Conservation (phyloP, 2,329 filamentous ascomycete genomes). For the Dactylellina haptotyla region DNA sequence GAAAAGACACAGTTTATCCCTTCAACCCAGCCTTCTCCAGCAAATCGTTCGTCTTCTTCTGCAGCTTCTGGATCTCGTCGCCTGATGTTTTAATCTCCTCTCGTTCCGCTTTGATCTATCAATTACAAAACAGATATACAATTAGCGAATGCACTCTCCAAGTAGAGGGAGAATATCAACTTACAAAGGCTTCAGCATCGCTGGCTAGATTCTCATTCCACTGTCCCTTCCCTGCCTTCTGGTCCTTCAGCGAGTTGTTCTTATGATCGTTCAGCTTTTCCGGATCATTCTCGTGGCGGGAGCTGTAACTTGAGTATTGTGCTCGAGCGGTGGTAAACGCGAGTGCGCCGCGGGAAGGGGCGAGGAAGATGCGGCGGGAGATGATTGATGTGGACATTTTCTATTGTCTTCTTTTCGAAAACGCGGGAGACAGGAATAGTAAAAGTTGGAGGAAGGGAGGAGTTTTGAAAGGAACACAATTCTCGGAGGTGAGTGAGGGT, state of each 20-base stretch:
- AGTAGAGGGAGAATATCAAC: conserved; percentile 56
- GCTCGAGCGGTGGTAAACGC: neutral
- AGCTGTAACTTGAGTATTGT: conserved; percentile 23
- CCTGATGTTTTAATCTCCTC: conserved; percentile 62
- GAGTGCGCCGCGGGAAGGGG: conserved; percentile 1
- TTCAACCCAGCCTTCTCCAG: conserved; percentile 62
- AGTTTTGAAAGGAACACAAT: too few relatives aligned
- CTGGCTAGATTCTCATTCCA: conserved; percentile 83
- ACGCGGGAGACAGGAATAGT: too few relatives aligned
- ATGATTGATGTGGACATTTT: conserved; percentile 1
- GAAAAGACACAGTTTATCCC: conserved; percentile 7
- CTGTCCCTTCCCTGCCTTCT: conserved; percentile 71
- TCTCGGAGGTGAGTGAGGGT: too few relatives aligned
- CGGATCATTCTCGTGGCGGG: conserved; percentile 67
- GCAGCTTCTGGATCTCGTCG: conserved; percentile 65
- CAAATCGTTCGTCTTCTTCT: conserved; percentile 70
- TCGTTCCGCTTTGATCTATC: conserved; percentile 71
- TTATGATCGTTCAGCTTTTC: conserved; percentile 69
- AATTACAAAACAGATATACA: conserved; percentile 4
- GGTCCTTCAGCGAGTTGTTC: conserved; percentile 68
- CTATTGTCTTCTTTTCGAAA: too few relatives aligned
- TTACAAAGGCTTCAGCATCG: conserved; percentile 79
- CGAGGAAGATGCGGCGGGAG: conserved; percentile 13
- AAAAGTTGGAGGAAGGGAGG: too few relatives aligned
- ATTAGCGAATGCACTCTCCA: conserved; percentile 3